phyloP scores from a whole-genome alignment of 1,139 yeast species.

The Lodderomyces elongisporus region DNA sequence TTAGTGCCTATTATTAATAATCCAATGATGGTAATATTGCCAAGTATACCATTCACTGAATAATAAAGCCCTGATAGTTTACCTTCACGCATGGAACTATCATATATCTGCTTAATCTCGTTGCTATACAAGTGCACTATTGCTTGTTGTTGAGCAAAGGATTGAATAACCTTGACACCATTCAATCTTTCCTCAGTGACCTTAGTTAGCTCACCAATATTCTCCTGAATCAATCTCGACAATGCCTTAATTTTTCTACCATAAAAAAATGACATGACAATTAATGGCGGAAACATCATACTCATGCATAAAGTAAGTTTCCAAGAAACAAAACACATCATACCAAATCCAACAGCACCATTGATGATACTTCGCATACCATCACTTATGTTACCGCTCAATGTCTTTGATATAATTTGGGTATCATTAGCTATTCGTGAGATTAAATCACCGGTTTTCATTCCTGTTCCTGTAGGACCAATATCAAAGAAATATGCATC shows the following conservation, averaged over 20 bases:
- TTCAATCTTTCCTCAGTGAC: constrained; percentile 89
- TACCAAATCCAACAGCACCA: constrained; percentile 71
- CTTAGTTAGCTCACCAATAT: constrained; percentile 79
- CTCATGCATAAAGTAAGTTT: constrained; percentile 73
- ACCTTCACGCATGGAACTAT: constrained; percentile 77
- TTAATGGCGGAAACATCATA: constrained; percentile 75
- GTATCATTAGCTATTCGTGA: constrained; percentile 87
- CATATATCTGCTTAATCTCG: constrained; percentile 70
- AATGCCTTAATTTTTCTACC: constrained; percentile 75
- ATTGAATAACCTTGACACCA: constrained; percentile 81
- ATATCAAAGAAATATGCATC: constrained; percentile 92
- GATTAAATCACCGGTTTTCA: constrained; percentile 88
- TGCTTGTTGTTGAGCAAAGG: constrained; percentile 76
- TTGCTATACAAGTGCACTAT: constrained; percentile 47
- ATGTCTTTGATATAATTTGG: constrained; percentile 78
- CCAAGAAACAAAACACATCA: constrained; percentile 88
- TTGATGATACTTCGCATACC: constrained; percentile 79
- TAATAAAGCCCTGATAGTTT: constrained; percentile 69
- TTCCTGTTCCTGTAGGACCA: constrained; percentile 45
- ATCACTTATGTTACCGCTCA: constrained; percentile 87
- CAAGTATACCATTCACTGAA: constrained; percentile 74
- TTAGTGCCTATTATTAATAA: constrained; percentile 77
- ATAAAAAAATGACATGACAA: constrained; percentile 68
- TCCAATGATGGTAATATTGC: constrained; percentile 73
- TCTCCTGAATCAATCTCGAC: constrained; percentile 75